These are phyloP conservation scores for Apodospora peruviana DNA, from an alignment of 495 filamentous ascomycete species.

Conservation along the genomic window DNA sequence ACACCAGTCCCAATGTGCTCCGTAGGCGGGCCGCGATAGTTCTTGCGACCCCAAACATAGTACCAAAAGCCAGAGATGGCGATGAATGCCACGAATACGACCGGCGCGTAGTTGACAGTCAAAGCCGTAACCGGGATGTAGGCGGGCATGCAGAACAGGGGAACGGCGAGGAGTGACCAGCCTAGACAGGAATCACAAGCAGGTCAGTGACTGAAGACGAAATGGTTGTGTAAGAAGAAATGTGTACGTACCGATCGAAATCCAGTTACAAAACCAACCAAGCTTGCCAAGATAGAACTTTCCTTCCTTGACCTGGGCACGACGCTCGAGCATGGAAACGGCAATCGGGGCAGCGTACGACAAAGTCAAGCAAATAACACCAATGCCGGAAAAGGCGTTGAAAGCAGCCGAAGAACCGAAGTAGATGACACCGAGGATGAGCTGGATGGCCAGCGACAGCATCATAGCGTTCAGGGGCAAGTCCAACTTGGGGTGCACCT, in stretches of 20 bases:
- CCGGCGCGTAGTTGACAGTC: conserved; percentile 61
- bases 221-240: neutral
- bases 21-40: conserved; percentile 62
- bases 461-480: conserved; percentile 49
- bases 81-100: conserved; percentile 57
- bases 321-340: conserved; percentile 46
- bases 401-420: conserved; percentile 47
- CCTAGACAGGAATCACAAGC: conserved; percentile 23
- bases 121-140: conserved; percentile 52
- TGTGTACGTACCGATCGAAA: conserved; percentile 45
- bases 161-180: conserved; percentile 58
- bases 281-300: conserved; percentile 51
- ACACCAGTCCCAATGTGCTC: conserved; percentile 12
- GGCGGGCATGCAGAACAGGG: conserved; percentile 61
- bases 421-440: conserved; percentile 45
- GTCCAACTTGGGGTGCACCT: conserved; percentile 40
- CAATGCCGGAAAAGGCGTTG: conserved; percentile 59
- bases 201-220: conserved; percentile 9
- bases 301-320: conserved; percentile 45
- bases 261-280: conserved; percentile 51
- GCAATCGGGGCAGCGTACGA: conserved; percentile 56
- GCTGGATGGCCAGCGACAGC: conserved; percentile 42
- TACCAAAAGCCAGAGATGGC: conserved; percentile 41
- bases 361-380: conserved; percentile 53
- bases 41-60: conserved; percentile 54